Evolutionary conservation across 306 rosid species (phyloP).

Genomic region (Acacia crassicarpa): DNA sequence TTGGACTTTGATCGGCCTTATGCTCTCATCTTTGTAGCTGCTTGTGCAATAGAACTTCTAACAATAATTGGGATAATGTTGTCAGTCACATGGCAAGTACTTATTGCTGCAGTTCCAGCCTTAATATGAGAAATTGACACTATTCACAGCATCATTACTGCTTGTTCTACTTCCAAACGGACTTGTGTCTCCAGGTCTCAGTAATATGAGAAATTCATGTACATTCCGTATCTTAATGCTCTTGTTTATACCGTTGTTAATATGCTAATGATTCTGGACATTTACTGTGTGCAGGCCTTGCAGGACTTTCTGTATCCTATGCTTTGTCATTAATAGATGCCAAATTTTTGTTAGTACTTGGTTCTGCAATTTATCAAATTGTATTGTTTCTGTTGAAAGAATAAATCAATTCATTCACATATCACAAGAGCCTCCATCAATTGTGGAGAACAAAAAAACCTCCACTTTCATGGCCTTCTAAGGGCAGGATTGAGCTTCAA

Average conservation of each 20-base stretch:
- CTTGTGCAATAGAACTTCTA: slow-evolving; percentile 35
- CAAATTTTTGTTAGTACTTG: slow-evolving; percentile 43
- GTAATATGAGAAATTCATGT: not conserved
- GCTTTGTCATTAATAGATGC: slow-evolving; percentile 45
- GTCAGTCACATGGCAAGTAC: slow-evolving; percentile 81
- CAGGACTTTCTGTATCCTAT: slow-evolving; percentile 71
- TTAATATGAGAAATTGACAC: slow-evolving; percentile 63
- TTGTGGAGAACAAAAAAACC: slow-evolving; percentile 56
- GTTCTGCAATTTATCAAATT: slow-evolving; percentile 50
- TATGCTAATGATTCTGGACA: not conserved
- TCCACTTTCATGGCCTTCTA: slow-evolving; percentile 61
- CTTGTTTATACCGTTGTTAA: not conserved
- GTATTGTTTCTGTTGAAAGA: slow-evolving; percentile 62
- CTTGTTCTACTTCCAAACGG: slow-evolving; percentile 65
- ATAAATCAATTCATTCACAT: slow-evolving; percentile 76
- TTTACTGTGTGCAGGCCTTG: slow-evolving; percentile 51
- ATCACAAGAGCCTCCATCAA: slow-evolving; percentile 55
- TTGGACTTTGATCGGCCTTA: slow-evolving; percentile 79
- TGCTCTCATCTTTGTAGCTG: slow-evolving; percentile 39
- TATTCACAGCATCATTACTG: slow-evolving; percentile 59
- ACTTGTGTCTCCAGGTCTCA: slow-evolving; percentile 58
- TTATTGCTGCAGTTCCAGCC: slow-evolving; percentile 60
- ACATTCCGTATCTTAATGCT: not conserved
- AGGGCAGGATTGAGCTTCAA: slow-evolving; percentile 62
- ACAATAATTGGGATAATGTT: slow-evolving; percentile 50